A percentile compares a stretch with the other conserved stretches of the same genome.
phyloP scores from a whole-genome alignment of 2,329 filamentous ascomycete species.

The Aspergillus sp. region DNA sequence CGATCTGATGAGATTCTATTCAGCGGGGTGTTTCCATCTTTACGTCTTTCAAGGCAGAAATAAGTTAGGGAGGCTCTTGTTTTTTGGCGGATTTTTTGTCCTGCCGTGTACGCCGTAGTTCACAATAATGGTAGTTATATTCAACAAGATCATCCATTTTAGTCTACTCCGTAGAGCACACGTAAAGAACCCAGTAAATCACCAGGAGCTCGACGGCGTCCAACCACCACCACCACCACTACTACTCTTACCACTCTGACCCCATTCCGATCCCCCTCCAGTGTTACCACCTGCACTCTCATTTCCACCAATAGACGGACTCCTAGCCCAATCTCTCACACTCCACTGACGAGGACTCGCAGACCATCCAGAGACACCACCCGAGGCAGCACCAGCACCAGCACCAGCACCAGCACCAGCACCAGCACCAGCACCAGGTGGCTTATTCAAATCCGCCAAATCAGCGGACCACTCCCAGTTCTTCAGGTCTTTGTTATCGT shows the following conservation, averaged over 20 bases:
- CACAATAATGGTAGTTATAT: no score
- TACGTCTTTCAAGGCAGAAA: no score
- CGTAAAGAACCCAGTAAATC: background rate
- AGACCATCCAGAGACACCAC: no score
- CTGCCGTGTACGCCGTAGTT: no score
- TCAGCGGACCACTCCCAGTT: background rate
- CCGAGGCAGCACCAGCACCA: background rate
- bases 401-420: background rate
- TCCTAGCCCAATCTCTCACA: constrained; percentile 1
- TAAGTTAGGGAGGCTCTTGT: no score
- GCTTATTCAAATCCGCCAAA: background rate
- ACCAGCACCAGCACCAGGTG: background rate
- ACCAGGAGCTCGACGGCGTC: background rate
- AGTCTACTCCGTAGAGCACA: no score
- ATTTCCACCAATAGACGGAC: background rate
- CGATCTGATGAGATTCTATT: constrained; percentile 1
- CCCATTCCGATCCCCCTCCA: background rate
- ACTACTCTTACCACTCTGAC: background rate
- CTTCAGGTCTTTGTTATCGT: background rate
- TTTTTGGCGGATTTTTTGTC: no score
- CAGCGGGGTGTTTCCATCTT: background rate
- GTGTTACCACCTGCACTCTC: background rate
- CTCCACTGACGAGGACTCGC: background rate
- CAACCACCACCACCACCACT: background rate
- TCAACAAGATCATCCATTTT: no score